A percentile compares a stretch with the other conserved stretches of the same genome.
Evolutionary conservation across 352 stramenopile genomes (phyloP).

Genomic region (Phytophthora multivora): DNA sequence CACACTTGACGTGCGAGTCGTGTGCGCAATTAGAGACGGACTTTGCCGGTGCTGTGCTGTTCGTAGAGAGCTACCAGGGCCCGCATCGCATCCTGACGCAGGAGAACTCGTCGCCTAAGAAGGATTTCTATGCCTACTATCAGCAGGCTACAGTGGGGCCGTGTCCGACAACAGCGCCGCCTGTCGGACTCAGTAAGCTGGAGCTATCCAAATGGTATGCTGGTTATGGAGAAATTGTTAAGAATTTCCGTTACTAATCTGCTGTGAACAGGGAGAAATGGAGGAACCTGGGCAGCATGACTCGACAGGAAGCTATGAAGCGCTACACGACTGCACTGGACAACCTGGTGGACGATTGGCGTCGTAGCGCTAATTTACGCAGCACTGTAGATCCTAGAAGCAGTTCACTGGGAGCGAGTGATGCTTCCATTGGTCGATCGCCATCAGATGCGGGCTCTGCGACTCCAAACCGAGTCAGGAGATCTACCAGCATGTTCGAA

Average conservation of each 20-base stretch:
- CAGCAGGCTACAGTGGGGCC: constrained; percentile 74
- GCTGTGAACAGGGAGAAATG: constrained; percentile 65
- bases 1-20: constrained; percentile 48
- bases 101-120: constrained; percentile 72
- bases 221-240: not conserved
- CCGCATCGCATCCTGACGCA: constrained; percentile 80
- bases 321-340: constrained; percentile 76
- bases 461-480: constrained; percentile 21
- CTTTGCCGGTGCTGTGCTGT: constrained; percentile 75
- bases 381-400: constrained; percentile 7
- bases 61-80: constrained; percentile 83
- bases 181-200: constrained; percentile 48
- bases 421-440: constrained; percentile 20
- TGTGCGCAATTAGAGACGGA: constrained; percentile 69
- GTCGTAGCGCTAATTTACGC: constrained; percentile 56
- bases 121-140: constrained; percentile 82
- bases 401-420: constrained; percentile 7
- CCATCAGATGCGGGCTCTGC: constrained; percentile 22
- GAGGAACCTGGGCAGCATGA: constrained; percentile 67
- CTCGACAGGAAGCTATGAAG: constrained; percentile 79
- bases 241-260: not conserved
- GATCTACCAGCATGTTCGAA: constrained; percentile 68
- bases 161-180: constrained; percentile 44
- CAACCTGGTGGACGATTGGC: constrained; percentile 84
- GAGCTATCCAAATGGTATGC: constrained; percentile 64